These are phyloP conservation scores for Lactifluus rugatus DNA, from an alignment of 768 basidiomycete species.

Conservation along the genomic window DNA sequence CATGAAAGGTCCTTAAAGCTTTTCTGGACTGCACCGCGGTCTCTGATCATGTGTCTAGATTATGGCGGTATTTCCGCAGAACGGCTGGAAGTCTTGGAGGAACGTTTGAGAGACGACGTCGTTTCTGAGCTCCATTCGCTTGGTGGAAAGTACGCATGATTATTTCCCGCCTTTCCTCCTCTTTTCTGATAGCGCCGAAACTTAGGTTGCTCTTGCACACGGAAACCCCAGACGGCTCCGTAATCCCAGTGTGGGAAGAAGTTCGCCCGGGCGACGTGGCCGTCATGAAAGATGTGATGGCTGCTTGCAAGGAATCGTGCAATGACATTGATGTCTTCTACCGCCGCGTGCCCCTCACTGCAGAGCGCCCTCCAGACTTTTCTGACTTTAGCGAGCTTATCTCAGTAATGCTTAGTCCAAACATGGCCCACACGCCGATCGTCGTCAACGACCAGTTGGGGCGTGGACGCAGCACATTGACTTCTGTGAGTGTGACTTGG, in stretches of 20 bases:
- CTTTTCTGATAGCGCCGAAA: neutral
- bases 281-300: conserved; percentile 87
- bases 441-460: conserved; percentile 96
- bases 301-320: conserved; percentile 33
- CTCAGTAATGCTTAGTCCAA: conserved; percentile 61
- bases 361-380: conserved; percentile 74
- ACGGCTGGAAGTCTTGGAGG: conserved; percentile 83
- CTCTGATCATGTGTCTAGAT: conserved; percentile 36
- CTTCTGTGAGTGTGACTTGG: conserved; percentile 48
- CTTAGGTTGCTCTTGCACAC: conserved; percentile 77
- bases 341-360: conserved; percentile 84
- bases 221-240: conserved; percentile 77
- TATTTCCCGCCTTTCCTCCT: neutral
- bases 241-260: conserved; percentile 93
- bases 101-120: conserved; percentile 82
- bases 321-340: conserved; percentile 63
- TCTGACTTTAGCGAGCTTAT: conserved; percentile 68
- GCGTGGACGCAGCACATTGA: conserved; percentile 80
- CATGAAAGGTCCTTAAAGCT: conserved; percentile 66
- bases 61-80: conserved; percentile 92
- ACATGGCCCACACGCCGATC: conserved; percentile 64
- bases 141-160: conserved; percentile 58
- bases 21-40: neutral
- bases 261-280: conserved; percentile 61
- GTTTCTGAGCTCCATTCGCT: conserved; percentile 72